Percentiles rank a stretch among this genome's conserved stretches.
phyloP scores from a whole-genome alignment of 208 protist genomes.

The Crithidia sp. region DNA sequence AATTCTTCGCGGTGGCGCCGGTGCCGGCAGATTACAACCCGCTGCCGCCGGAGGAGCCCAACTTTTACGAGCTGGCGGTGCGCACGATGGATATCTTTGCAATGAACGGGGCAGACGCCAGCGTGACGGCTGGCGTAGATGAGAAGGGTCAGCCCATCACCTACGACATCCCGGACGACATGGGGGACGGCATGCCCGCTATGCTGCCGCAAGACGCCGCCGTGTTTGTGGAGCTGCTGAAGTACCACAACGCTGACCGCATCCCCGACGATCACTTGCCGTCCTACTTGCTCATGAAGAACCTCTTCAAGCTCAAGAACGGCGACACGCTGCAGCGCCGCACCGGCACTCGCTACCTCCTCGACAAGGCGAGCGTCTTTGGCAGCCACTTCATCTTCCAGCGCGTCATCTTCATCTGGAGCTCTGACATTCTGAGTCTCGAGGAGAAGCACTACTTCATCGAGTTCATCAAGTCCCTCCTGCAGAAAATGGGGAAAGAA shows the following conservation, averaged over 20 bases:
- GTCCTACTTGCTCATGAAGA: conserved; percentile 97
- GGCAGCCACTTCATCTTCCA: conserved; percentile 98
- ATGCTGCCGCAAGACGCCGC: conserved; percentile 97
- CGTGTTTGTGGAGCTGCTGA: conserved; percentile 96
- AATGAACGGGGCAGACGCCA: conserved; percentile 35
- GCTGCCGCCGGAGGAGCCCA: conserved; percentile 76
- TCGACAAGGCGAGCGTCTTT: conserved; percentile 98
- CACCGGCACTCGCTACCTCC: conserved; percentile 95
- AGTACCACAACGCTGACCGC: conserved; percentile 83
- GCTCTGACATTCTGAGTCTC: conserved; percentile 96
- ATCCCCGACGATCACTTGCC: conserved; percentile 93
- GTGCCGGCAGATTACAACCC: conserved; percentile 86
- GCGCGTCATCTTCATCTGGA: conserved; percentile 98
- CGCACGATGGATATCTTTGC: conserved; percentile 65
- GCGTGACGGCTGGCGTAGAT: conserved; percentile 35
- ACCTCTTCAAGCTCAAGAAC: conserved; percentile 99
- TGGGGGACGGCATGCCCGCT: conserved; percentile 92
- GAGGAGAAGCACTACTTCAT: conserved; percentile 99
- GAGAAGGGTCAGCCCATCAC: conserved; percentile 38
- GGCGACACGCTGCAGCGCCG: conserved; percentile 98
- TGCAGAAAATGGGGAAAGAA: conserved; percentile 97
- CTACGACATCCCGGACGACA: conserved; percentile 88
- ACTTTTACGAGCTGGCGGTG: conserved; percentile 88
- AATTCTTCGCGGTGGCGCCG: conserved; percentile 76
- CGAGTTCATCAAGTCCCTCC: conserved; percentile 99